Conservation (phyloP, 2,329 filamentous ascomycete species). For the Calonectria hongkongensis region DNA sequence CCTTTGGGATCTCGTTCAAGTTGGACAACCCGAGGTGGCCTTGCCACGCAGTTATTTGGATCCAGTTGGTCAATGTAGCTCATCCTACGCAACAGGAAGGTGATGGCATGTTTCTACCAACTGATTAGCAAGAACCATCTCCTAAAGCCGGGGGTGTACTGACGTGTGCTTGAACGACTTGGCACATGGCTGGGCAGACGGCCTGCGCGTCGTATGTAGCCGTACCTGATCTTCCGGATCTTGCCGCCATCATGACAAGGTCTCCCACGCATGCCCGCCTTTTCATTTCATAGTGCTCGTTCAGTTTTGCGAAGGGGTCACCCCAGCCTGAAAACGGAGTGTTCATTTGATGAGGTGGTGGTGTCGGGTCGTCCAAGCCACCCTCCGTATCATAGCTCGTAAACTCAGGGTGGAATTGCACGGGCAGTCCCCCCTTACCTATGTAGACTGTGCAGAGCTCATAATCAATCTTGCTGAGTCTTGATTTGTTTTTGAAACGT, state of each 20-base stretch:
- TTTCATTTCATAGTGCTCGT: not conserved
- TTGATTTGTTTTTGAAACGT: not conserved
- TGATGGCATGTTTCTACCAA: not conserved
- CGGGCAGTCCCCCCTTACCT: no score
- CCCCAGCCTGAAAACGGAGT: no score
- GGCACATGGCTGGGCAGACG: conserved; percentile 1
- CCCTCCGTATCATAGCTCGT: no score
- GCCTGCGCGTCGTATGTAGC: not conserved
- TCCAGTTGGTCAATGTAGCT: not conserved
- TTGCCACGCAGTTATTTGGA: not conserved
- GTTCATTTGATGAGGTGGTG: no score
- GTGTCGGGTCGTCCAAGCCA: no score
- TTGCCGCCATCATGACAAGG: conserved; percentile 7
- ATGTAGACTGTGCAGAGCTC: no score
- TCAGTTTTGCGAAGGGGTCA: not conserved
- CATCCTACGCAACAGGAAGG: no score
- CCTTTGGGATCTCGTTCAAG: not conserved
- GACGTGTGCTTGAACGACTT: conserved; percentile 5
- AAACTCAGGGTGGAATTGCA: no score
- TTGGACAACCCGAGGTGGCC: not conserved
- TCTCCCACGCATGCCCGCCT: not conserved
- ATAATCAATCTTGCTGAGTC: not conserved
- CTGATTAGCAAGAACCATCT: not conserved
- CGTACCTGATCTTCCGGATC: not conserved
- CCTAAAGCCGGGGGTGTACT: not conserved